Evolutionary conservation across 805 yeast genomes (phyloP), one percentile per base, ranked within the genome.

Genomic region (Yarrowia keelungensis): DNA sequence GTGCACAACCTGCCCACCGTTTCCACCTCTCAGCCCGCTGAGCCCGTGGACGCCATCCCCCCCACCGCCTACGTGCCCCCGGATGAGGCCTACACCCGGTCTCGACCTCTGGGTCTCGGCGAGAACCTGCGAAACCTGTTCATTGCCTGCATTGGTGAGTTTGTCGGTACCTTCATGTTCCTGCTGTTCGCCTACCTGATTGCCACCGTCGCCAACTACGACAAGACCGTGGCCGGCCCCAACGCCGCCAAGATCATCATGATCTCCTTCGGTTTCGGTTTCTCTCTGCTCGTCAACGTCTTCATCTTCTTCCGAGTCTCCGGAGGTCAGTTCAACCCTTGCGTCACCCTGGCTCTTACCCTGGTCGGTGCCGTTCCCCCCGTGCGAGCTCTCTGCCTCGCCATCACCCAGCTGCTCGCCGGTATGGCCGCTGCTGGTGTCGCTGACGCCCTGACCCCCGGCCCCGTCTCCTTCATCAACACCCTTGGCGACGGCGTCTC

Each of bases 351-450:
- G 49, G 81, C 92, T 38, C 81, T 91, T 76, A 84, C 87, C n/a
- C 80, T 89, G 53, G 88, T 90, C 22, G 84, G 90, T 71, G 94
- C 91, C 68, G 83, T 89, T 70, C 84, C 91, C 50, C 91, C 92
- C 69, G 70, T 89, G 41, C 86, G 95, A 78, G 93, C 89, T 73
- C 77, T 81, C 26, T 77, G 89, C 69, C 86, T 89, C 87, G 79
- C 85, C 79, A 56, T 88, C 68, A 73, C 93, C 49, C 97, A 91
- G 81, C 77, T 91, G 75, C 79, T 90, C 77, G 97, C 90, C 66
- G 97, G 97, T 79, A 89, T 91, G 88, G 92, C 92, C 74, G 97
- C 97, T 69, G 97, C 94, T 69, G 97, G 91, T 78, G 94, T 92
- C 54, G 96, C 92, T 61, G 80, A 85, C 71, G 95, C 91, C 53